Percentiles rank a stretch among this genome's conserved stretches.
These are phyloP conservation scores for Coelomomyces lativittatus DNA, from an alignment of 371 early-diverging fungal genomes.

Conservation along the genomic window DNA sequence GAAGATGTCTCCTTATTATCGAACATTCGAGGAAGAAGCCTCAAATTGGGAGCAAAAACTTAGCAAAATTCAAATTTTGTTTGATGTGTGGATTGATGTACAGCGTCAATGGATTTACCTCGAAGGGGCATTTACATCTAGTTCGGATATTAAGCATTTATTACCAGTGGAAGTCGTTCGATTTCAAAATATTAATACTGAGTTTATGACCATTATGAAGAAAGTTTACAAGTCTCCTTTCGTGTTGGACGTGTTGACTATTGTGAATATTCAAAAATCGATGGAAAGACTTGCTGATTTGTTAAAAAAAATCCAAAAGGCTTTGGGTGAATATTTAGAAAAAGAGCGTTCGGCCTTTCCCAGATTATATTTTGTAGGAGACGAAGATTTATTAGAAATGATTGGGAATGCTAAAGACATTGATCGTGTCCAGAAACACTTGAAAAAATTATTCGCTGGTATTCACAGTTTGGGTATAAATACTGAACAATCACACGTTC, in stretches of 20 bases:
- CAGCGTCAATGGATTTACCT: constrained; percentile 98
- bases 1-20: constrained; percentile 91
- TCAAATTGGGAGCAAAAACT: constrained; percentile 85
- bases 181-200: constrained; percentile 87
- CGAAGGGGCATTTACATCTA: constrained; percentile 90
- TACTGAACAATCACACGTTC: constrained; percentile 52
- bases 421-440: constrained; percentile 82
- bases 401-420: constrained; percentile 95
- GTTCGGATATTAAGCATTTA: constrained; percentile 86
- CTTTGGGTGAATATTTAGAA: constrained; percentile 93
- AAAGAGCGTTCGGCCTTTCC: constrained; percentile 90
- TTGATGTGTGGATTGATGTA: constrained; percentile 97
- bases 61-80: constrained; percentile 79
- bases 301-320: constrained; percentile 86
- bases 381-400: constrained; percentile 95
- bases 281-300: constrained; percentile 83
- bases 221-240: constrained; percentile 92
- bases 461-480: constrained; percentile 62
- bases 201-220: constrained; percentile 92
- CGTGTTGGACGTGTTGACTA: constrained; percentile 77
- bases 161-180: constrained; percentile 83
- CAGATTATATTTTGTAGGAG: constrained; percentile 98
- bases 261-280: constrained; percentile 81
- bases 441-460: constrained; percentile 98
- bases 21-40: constrained; percentile 93